Conservation (phyloP, 805 yeast species). For the Cyberlindnera samutprakarnensis region DNA sequence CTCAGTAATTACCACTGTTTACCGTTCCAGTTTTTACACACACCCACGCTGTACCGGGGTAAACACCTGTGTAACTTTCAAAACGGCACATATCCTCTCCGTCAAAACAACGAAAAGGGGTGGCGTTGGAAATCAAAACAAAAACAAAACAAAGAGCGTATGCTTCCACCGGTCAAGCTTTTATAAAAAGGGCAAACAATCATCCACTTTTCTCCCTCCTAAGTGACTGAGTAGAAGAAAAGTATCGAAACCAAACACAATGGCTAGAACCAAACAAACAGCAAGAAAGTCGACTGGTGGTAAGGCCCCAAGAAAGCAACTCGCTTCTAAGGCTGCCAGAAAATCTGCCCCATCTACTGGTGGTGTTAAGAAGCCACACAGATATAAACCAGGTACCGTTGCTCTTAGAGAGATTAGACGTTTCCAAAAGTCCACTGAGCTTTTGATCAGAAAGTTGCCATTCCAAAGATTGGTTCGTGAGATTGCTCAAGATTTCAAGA, state of each 20-base stretch:
- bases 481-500: slow-evolving; percentile 90
- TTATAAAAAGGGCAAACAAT: too few relatives aligned
- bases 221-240: too few relatives aligned
- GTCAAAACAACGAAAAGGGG: too few relatives aligned
- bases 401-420: slow-evolving; percentile 96
- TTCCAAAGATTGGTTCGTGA: slow-evolving; percentile 96
- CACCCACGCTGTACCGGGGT: background rate
- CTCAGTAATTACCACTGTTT: background rate
- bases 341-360: slow-evolving; percentile 88
- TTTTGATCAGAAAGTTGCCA: slow-evolving; percentile 91
- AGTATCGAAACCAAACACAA: too few relatives aligned
- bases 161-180: background rate
- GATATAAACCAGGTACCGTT: slow-evolving; percentile 96
- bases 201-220: too few relatives aligned
- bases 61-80: background rate
- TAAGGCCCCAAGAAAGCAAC: slow-evolving; percentile 92
- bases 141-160: background rate
- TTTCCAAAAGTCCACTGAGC: slow-evolving; percentile 94
- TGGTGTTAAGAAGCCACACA: slow-evolving; percentile 92
- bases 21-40: background rate
- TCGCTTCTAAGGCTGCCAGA: slow-evolving; percentile 91
- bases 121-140: background rate
- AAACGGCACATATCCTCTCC: too few relatives aligned
- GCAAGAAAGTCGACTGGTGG: slow-evolving; percentile 96
- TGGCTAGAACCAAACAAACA: slow-evolving; percentile 94